Evolutionary conservation across 78 protist genomes (phyloP).

Genomic region (Dictyostelium capitatum): DNA sequence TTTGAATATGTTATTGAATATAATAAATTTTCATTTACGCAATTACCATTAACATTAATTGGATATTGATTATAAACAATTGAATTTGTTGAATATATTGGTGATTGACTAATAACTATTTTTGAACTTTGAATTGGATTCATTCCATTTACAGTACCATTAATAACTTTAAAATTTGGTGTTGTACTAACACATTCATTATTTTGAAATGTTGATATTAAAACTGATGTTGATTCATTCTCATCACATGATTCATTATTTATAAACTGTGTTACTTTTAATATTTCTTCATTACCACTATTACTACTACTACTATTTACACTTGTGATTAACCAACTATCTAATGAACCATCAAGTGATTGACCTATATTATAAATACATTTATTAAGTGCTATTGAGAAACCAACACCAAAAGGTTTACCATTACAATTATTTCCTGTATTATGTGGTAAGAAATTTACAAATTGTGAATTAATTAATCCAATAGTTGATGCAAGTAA

Average conservation of each 20-base stretch:
- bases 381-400: background rate
- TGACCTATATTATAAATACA: background rate
- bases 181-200: background rate
- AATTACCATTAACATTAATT: background rate
- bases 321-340: background rate
- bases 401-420: background rate
- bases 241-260: background rate
- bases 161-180: background rate
- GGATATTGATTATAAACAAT: background rate
- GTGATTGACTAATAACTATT: background rate
- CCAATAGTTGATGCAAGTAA: no score
- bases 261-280: background rate
- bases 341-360: no score
- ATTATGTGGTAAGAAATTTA: background rate
- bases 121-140: background rate
- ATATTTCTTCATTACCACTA: background rate
- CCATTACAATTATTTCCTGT: background rate
- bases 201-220: background rate
- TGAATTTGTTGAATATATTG: background rate
- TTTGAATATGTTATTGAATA: background rate
- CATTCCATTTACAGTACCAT: background rate
- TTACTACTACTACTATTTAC: background rate
- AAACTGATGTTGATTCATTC: background rate
- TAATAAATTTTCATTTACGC: background rate
- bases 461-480: background rate